phyloP scores from a whole-genome alignment of 2,329 filamentous ascomycete species.

The Verticillium nonalfalfae region DNA sequence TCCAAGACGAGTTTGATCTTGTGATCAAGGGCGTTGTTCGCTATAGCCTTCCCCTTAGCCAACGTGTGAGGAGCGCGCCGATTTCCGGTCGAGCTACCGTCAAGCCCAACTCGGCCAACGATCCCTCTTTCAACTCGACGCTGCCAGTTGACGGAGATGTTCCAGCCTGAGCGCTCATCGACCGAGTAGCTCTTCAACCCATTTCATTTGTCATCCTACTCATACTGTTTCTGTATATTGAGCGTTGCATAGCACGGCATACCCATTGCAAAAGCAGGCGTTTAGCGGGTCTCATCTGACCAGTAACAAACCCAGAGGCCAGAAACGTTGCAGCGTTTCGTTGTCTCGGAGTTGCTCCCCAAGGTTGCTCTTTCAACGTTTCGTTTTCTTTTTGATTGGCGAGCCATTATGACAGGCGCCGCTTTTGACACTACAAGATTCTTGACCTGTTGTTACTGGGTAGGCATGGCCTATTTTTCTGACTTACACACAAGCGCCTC shows the following conservation, averaged over 20 bases:
- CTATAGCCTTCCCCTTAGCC: slow-evolving; percentile 63
- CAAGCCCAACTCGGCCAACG: slow-evolving; percentile 56
- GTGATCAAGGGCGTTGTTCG: slow-evolving; percentile 88
- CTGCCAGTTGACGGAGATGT: slow-evolving; percentile 13
- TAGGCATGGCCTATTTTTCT: not conserved
- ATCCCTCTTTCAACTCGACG: slow-evolving; percentile 36
- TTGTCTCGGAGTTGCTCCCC: too few relatives aligned
- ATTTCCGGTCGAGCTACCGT: slow-evolving; percentile 55
- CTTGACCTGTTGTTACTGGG: not conserved
- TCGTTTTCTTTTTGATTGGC: not conserved
- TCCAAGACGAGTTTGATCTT: slow-evolving; percentile 88
- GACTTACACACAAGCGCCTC: not conserved
- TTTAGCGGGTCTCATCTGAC: not conserved
- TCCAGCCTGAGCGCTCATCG: slow-evolving; percentile 10
- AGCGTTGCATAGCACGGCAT: slow-evolving; percentile 25
- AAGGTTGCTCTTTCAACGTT: too few relatives aligned
- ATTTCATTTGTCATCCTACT: slow-evolving; percentile 12
- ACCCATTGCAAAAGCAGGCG: slow-evolving; percentile 10
- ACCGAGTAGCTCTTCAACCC: slow-evolving; percentile 2
- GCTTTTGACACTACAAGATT: too few relatives aligned
- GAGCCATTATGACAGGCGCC: not conserved
- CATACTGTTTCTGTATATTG: slow-evolving; percentile 24
- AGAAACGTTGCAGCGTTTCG: not conserved
- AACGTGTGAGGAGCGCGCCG: slow-evolving; percentile 50
- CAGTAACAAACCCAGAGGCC: not conserved